Percentiles rank a stretch among this genome's conserved stretches.
phyloP scores from a whole-genome alignment of 441 rosid genomes.

The Aleurites moluccanus region DNA sequence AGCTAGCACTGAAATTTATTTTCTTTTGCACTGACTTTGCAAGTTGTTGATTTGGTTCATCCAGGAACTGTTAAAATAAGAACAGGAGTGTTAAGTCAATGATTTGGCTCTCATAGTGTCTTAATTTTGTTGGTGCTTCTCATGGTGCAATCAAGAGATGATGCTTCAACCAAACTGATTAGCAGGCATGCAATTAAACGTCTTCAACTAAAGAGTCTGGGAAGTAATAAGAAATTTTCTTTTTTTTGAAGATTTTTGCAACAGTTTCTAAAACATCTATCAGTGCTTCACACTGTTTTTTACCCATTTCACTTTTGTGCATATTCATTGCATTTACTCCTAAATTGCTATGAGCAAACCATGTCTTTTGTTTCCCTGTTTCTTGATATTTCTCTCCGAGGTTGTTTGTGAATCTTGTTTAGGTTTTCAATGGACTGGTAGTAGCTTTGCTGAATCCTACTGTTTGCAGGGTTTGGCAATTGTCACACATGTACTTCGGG shows the following conservation, averaged over 20 bases:
- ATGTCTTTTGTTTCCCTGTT: slow-evolving; percentile 3
- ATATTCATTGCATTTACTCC: not conserved
- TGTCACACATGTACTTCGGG: slow-evolving; percentile 82
- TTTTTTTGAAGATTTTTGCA: not conserved
- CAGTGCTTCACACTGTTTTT: not conserved
- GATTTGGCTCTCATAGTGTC: not conserved
- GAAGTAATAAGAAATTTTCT: not conserved
- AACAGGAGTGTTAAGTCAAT: not conserved
- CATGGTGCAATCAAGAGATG: not conserved
- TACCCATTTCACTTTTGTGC: not conserved
- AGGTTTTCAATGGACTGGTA: not conserved
- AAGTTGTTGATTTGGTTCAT: not conserved
- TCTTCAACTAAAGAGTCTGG: not conserved
- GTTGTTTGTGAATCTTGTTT: not conserved
- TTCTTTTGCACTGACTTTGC: not conserved
- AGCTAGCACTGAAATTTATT: not conserved
- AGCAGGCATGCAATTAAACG: not conserved
- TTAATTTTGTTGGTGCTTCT: not conserved
- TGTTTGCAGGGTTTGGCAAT: slow-evolving; percentile 79
- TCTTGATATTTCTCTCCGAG: not conserved
- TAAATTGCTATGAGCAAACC: not conserved
- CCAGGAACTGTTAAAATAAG: not conserved
- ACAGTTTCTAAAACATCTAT: not conserved
- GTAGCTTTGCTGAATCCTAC: slow-evolving; percentile 8
- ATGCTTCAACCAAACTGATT: not conserved